These are phyloP conservation scores for Neonectria coccinea DNA, from an alignment of 2,329 filamentous ascomycete species.

Conservation along the genomic window DNA sequence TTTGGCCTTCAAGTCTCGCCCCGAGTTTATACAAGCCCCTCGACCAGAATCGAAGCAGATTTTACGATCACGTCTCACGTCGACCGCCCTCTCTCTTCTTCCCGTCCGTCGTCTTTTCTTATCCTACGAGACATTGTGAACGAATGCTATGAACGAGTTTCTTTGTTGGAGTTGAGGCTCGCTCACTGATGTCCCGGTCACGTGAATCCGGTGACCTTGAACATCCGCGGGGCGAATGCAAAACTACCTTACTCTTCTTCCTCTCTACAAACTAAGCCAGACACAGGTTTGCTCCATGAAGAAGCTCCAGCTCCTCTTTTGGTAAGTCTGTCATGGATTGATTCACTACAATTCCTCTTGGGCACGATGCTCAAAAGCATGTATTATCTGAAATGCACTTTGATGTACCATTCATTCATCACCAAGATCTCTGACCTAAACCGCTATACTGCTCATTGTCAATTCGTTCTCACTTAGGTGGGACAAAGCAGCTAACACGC, in stretches of 20 bases:
- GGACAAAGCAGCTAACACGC: slow-evolving; percentile 36
- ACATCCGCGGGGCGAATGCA: slow-evolving; percentile 35
- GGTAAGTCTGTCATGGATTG: slow-evolving; percentile 49
- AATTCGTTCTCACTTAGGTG: slow-evolving; percentile 9
- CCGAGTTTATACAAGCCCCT: slow-evolving; percentile 29
- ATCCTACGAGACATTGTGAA: slow-evolving; percentile 25
- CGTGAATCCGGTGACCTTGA: slow-evolving; percentile 29
- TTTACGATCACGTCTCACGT: slow-evolving; percentile 29
- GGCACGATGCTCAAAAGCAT: slow-evolving; percentile 68
- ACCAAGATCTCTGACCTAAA: slow-evolving; percentile 78
- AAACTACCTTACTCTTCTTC: slow-evolving; percentile 16
- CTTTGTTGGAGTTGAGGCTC: background rate
- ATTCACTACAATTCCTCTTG: slow-evolving; percentile 33
- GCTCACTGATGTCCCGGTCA: slow-evolving; percentile 22
- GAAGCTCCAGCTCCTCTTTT: slow-evolving; percentile 33
- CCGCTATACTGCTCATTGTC: slow-evolving; percentile 26
- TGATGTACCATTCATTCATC: slow-evolving; percentile 72
- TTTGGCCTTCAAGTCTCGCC: slow-evolving; percentile 33
- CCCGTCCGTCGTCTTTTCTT: background rate
- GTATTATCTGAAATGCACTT: slow-evolving; percentile 69
- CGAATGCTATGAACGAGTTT: slow-evolving; percentile 18
- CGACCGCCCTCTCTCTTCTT: slow-evolving; percentile 13
- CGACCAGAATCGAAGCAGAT: slow-evolving; percentile 36
- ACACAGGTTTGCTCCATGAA: slow-evolving; percentile 18
- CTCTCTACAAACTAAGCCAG: slow-evolving; percentile 20